Base-by-base conservation (phyloP, 2,329 filamentous ascomycete species). In the Aspergillus felis region DNA sequence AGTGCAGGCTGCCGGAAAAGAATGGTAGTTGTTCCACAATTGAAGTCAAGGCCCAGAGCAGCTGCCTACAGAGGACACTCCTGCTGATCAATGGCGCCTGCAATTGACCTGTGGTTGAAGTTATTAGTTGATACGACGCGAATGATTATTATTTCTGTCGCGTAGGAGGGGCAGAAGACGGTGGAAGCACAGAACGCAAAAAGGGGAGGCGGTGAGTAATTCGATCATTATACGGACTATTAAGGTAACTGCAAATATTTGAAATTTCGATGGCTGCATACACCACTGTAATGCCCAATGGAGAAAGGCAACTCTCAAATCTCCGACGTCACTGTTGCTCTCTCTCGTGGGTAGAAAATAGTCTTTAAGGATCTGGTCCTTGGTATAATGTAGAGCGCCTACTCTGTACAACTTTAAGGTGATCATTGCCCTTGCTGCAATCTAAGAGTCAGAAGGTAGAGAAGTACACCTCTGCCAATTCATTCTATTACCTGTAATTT, bases 151-250 rank as follows among this genome's bases (percentile, higher is more conserved):
- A 20, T 49, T 49, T 24, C 49, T 59, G 55, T 60, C 61, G 61
- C 63, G 63, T 62, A 54, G 57, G 61, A 58, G 61, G 62, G 60
- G 62, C 58, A 61, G 57, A 50, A 55, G 44, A 32, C 8, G 29
- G 8, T 50, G 24, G 48, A 47, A 50, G 53, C 38, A 50, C 47
- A 22, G 8, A 47, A 52, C 51, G 29, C 51, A 46, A 61, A 61
- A 51, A 47, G n/a, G 50, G 57, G 49, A 64, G 59, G 62, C 62
- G 62, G 62, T 64, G 61, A 61, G 49, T 17, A 38, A 7, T 7
- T 17, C 14, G 3, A 3, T 38, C 32, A 38, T 7, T 7, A 3
- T 38, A 17, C 17, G 14, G 6, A 1, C 14, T 7, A 12, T 29
- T 10, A 12, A 12, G 10, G 28, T 29, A 17, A 38, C 2, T 38